Percentiles rank a stretch among this genome's conserved stretches.
These are phyloP conservation scores for Ceratocystis ficicola DNA, from an alignment of 2,329 filamentous ascomycete genomes.

Conservation along the genomic window DNA sequence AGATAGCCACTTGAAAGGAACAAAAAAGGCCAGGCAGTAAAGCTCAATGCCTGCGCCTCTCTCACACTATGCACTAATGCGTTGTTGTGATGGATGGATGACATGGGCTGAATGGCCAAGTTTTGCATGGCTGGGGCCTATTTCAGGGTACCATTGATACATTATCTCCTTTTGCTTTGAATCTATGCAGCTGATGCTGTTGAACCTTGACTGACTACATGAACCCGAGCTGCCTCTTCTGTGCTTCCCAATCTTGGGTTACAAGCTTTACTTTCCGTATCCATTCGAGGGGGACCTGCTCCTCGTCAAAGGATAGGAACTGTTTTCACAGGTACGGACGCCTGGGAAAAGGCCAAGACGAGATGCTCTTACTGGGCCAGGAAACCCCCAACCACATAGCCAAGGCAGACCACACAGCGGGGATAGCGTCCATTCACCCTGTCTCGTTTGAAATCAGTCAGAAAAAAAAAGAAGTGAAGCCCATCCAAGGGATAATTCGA, in stretches of 20 bases:
- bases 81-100: neutral
- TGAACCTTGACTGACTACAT: neutral
- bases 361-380: neutral
- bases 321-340: neutral
- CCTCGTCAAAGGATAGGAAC: neutral
- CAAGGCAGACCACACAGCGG: neutral
- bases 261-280: too few species aligned
- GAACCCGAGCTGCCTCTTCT: too few species aligned
- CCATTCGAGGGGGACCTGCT: neutral
- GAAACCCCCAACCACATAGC: neutral
- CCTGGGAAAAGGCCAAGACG: neutral
- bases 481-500: neutral
- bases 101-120: neutral
- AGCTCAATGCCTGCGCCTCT: neutral
- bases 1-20: neutral
- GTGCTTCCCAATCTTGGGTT: too few species aligned
- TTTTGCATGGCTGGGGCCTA: conserved; percentile 3
- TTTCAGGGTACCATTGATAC: neutral
- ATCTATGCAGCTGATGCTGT: neutral
- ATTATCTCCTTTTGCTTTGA: neutral
- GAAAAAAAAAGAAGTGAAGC: neutral
- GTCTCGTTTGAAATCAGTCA: neutral
- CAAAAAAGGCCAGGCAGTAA: neutral
- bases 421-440: neutral
- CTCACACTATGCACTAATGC: neutral